Base-by-base conservation (phyloP, 2,329 filamentous ascomycete genomes). In the Taxawa tesnikishii region DNA sequence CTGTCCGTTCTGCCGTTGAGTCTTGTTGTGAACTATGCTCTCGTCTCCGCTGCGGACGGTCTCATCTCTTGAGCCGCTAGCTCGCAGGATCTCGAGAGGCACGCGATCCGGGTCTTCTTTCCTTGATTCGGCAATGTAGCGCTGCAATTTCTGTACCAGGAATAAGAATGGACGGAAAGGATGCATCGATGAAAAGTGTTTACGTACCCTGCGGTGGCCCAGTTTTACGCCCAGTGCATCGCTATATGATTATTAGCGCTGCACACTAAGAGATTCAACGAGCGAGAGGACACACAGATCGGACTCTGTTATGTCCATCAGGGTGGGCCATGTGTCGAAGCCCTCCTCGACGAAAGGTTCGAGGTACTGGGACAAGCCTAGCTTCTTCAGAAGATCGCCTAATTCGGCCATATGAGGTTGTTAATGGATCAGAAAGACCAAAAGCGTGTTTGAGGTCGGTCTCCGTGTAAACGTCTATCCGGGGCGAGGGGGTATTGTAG, bases 291-390 rank as follows among this genome's bases (percentile, higher is more conserved):
- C 75, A 53, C 56, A 84, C 79, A 90, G 65, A 48, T 90, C 83
- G 15, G 79, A 81, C 55, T 88, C 83, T 38, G 82, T 84, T 33
- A 90, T 85, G 49, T 88, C 82, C 31, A 85, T 64, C 34, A 88
- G 76, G 1, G 78, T 85, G 19, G 84, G 79, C 83, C 83, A 88
- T 8, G 76, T 75, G 54, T 90, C 83, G 53, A 90, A 90, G 3
- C 83, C 83, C 56, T 88, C 81, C 32, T 82, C 73, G 26, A 83
- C 53, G 45, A 90, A 82, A 34, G 65, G 59, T 43, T 77, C 67
- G 38, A 82, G 69, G 59, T 90, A 88, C 58, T 85, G 79, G 59
- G 73, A 65, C 54, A 90, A 68, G 51, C 81, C 82, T 65, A 88
- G 66, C 65, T 82, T 79, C 58, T 72, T 68, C 52, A 88, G 75